Evolutionary conservation across 1,139 yeast genomes (phyloP).

Genomic region (Hanseniaspora gamundiae): DNA sequence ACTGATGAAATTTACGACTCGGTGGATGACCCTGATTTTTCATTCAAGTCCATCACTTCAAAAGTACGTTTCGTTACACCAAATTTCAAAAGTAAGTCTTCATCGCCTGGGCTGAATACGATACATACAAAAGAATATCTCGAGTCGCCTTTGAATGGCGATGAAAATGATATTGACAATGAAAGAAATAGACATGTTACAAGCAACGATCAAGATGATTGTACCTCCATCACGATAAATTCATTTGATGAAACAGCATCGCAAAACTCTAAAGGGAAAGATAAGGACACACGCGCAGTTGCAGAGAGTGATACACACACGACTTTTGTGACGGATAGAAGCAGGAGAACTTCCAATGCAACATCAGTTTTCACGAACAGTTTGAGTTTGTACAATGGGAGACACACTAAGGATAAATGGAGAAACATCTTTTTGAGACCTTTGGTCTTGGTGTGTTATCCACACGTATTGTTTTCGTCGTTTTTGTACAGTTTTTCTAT

Average conservation of each 20-base stretch:
- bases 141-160: constrained; percentile 2
- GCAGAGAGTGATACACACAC: constrained; percentile 3
- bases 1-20: not conserved
- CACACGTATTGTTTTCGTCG: constrained; percentile 42
- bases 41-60: not conserved
- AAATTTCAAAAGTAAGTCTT: not conserved
- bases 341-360: constrained; percentile 9
- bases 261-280: constrained; percentile 2
- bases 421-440: constrained; percentile 51
- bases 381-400: constrained; percentile 29
- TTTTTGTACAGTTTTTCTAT: constrained; percentile 45
- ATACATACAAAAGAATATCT: no score
- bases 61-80: constrained; percentile 3
- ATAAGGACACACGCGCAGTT: constrained; percentile 11
- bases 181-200: no score
- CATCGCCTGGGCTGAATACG: no score
- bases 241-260: no score
- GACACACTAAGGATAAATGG: constrained; percentile 40
- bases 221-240: constrained; percentile 7
- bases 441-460: constrained; percentile 38
- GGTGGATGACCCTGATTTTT: not conserved
- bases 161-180: constrained; percentile 4
- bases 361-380: constrained; percentile 15
- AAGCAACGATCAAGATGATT: constrained; percentile 3
- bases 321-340: constrained; percentile 8